These are phyloP conservation scores for Fusarium algeriense DNA, from an alignment of 2,329 filamentous ascomycete species.

Conservation along the genomic window DNA sequence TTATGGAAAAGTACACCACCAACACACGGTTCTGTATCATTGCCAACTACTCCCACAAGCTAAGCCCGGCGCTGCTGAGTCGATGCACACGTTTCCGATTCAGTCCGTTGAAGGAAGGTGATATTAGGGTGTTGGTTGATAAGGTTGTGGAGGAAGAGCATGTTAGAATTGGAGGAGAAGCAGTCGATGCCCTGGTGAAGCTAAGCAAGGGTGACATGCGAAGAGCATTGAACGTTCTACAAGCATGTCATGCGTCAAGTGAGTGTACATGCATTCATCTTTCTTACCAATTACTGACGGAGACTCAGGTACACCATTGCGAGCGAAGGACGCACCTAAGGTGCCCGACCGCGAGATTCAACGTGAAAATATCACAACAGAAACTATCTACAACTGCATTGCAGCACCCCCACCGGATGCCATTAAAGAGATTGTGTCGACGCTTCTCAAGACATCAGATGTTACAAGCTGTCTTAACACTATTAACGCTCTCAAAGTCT, in stretches of 20 bases:
- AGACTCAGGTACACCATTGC: slow-evolving; percentile 73
- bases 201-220: slow-evolving; percentile 98
- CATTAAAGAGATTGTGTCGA: slow-evolving; percentile 85
- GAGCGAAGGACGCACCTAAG: slow-evolving; percentile 69
- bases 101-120: slow-evolving; percentile 88
- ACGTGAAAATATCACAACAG: slow-evolving; percentile 84
- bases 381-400: slow-evolving; percentile 97
- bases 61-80: slow-evolving; percentile 91
- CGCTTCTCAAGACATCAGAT: slow-evolving; percentile 85
- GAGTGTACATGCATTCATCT: slow-evolving; percentile 51
- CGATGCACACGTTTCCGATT: slow-evolving; percentile 96
- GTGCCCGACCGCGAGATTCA: slow-evolving; percentile 73
- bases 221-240: slow-evolving; percentile 91
- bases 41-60: slow-evolving; percentile 98
- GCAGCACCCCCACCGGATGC: slow-evolving; percentile 93
- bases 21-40: slow-evolving; percentile 99
- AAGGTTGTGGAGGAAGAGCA: slow-evolving; percentile 89
- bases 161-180: slow-evolving; percentile 84
- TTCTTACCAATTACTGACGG: slow-evolving; percentile 11
- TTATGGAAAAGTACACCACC: slow-evolving; percentile 99
- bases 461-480: slow-evolving; percentile 90
- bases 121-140: slow-evolving; percentile 88
- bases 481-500: slow-evolving; percentile 86
- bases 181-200: slow-evolving; percentile 84
- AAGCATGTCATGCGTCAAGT: slow-evolving; percentile 96